Evolutionary conservation across 148 eudicot species (phyloP), one percentile per base, ranked within the genome.

Genomic region (Limonium bicolor): DNA sequence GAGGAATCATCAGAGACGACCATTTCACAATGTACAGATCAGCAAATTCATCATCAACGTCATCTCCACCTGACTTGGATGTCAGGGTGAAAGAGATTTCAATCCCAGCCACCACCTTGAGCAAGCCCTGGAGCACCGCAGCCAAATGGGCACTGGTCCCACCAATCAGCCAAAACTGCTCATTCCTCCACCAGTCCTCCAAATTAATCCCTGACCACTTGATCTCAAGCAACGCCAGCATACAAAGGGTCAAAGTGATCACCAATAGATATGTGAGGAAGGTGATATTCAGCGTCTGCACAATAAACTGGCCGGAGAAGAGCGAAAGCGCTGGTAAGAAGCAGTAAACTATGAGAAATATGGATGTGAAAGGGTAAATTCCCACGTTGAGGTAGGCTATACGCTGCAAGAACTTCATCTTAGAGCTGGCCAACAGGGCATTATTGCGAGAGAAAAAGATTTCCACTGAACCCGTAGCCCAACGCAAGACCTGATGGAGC

Each of bases 381-480:
- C 96, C 96, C 2, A 82, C 94, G 6, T 87, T 87, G 4, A 87
- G 76, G 52, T 87, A 87, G 0, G 96, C 96, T 3, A 88, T 53
- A 41, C 92, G 62, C 41, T 88, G 96, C 7, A 88, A 48, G 16
- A 83, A 27, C 58, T 83, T 88, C 78, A 88, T 78, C 40, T 55
- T 70, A 0, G 65, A 49, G 48, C 94, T 80, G 2, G 96, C 94
- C 4, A 83, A 36, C 27, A 88, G 36, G 5, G 96, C 96, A 5
- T 88, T 88, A 50, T 88, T 88, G 4, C 90, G 72, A 4, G 96
- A 88, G 62, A 88, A 88, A 68, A 88, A 83, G 27, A 88, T 88
- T 72, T 88, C 96, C 0, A 88, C 96, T 0, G 96, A 88, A 1
- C 96, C 96, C 0, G 96, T 88, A 21, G 96, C 96, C 96, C 96